Evolutionary conservation across 2,329 filamentous ascomycete genomes (phyloP).

Genomic region (Diaporthe aspalathi): DNA sequence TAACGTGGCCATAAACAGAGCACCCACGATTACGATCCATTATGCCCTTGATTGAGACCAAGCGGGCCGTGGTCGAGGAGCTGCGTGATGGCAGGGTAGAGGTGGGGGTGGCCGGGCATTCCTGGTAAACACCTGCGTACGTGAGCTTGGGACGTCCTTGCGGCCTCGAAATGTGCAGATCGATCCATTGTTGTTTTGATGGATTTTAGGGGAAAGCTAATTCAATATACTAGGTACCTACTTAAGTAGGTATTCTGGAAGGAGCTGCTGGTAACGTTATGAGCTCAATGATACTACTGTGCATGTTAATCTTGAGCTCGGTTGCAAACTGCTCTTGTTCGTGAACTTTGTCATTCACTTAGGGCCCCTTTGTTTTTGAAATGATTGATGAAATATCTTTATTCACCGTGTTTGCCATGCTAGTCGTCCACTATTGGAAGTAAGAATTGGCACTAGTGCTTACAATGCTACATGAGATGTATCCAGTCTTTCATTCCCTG

Average conservation of each 20-base stretch:
- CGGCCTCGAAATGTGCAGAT: neutral
- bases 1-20: neutral
- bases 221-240: too few relatives aligned
- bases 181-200: neutral
- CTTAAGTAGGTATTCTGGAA: too few relatives aligned
- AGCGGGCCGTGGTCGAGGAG: neutral
- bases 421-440: neutral
- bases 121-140: neutral
- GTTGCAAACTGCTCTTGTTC: neutral
- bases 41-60: neutral
- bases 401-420: too few relatives aligned
- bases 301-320: neutral
- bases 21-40: neutral
- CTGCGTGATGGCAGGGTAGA: neutral
- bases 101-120: neutral
- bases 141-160: neutral
- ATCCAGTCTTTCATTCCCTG: neutral
- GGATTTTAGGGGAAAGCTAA: neutral
- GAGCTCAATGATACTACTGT: too few relatives aligned
- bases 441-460: slow-evolving; percentile 11
- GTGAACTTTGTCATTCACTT: neutral
- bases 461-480: neutral
- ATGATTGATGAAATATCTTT: neutral
- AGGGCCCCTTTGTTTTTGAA: neutral
- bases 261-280: neutral